Evolutionary conservation across 257 asterid species (phyloP).

Genomic region (Nicotiana tomentosiformis): DNA sequence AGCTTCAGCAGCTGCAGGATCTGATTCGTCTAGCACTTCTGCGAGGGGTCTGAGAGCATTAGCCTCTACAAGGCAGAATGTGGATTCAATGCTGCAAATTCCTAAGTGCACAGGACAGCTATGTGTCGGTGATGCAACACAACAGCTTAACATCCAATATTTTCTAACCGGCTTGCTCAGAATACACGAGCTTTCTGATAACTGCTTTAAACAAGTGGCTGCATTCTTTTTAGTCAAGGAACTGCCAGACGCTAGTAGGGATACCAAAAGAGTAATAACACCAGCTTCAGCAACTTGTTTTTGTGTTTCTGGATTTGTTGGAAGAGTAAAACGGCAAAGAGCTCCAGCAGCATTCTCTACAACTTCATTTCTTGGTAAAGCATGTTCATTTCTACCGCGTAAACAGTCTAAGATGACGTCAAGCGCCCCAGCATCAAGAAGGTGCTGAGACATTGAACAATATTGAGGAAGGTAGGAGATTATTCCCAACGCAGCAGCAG

Average conservation of each 20-base stretch:
- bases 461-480: slow-evolving; percentile 30
- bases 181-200: slow-evolving; percentile 26
- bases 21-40: slow-evolving; percentile 22
- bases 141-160: slow-evolving; percentile 15
- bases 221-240: slow-evolving; percentile 17
- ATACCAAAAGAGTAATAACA: slow-evolving; percentile 26
- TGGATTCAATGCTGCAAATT: slow-evolving; percentile 26
- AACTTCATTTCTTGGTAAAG: slow-evolving; percentile 21
- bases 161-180: slow-evolving; percentile 22
- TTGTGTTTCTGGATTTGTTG: slow-evolving; percentile 30
- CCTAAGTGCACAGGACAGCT: slow-evolving; percentile 27
- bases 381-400: slow-evolving; percentile 12
- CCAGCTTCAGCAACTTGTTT: slow-evolving; percentile 33
- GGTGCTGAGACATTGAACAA: slow-evolving; percentile 15
- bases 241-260: slow-evolving; percentile 24
- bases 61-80: slow-evolving; percentile 45
- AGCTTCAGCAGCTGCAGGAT: slow-evolving; percentile 31
- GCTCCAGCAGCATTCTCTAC: slow-evolving; percentile 27
- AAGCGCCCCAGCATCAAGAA: slow-evolving; percentile 27
- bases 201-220: slow-evolving; percentile 36
- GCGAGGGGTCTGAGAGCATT: slow-evolving; percentile 34
- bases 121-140: slow-evolving; percentile 14
- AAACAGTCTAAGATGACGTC: slow-evolving; percentile 30
- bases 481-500: slow-evolving; percentile 35
- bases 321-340: slow-evolving; percentile 32